A percentile compares a stretch with the other conserved stretches of the same genome.
phyloP scores from a whole-genome alignment of 805 yeast species.

The Wickerhamomyces canadensis region DNA sequence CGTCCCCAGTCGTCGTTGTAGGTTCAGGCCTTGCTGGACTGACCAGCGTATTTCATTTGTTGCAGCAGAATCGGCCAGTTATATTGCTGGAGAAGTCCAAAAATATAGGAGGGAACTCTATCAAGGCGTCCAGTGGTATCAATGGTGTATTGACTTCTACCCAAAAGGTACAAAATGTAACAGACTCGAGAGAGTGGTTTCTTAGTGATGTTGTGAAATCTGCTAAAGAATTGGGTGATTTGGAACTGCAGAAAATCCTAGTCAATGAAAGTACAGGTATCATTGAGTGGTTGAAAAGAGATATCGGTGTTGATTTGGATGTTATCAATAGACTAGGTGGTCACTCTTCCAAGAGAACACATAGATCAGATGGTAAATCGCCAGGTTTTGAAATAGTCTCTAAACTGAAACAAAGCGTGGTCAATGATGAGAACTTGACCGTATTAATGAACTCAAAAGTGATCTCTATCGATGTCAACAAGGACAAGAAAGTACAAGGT shows the following conservation, averaged over 20 bases:
- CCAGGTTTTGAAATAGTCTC: conserved; percentile 57
- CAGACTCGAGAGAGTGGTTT: conserved; percentile 56
- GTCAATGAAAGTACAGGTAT: conserved; percentile 61
- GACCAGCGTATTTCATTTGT: conserved; percentile 57
- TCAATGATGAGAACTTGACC: conserved; percentile 28
- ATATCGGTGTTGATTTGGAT: conserved; percentile 56
- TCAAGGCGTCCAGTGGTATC: conserved; percentile 58
- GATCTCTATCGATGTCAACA: conserved; percentile 24
- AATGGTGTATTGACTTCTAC: conserved; percentile 67
- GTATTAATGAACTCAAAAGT: conserved; percentile 36
- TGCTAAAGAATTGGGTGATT: conserved; percentile 56
- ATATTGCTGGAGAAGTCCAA: conserved; percentile 43
- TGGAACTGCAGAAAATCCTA: conserved; percentile 51
- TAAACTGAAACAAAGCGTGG: conserved; percentile 34
- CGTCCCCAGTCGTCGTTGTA: conserved; percentile 37
- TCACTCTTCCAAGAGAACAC: conserved; percentile 75
- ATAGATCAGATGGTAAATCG: conserved; percentile 60
- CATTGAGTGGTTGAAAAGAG: conserved; percentile 65
- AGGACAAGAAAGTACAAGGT: conserved; percentile 31
- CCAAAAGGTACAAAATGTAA: conserved; percentile 43
- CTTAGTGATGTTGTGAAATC: conserved; percentile 63
- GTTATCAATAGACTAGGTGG: conserved; percentile 78
- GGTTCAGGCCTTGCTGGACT: conserved; percentile 83
- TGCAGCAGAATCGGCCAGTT: conserved; percentile 35
- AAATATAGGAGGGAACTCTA: conserved; percentile 52